These are phyloP conservation scores for Penicillium mononematosum DNA, from an alignment of 495 filamentous ascomycete genomes.

Conservation along the genomic window DNA sequence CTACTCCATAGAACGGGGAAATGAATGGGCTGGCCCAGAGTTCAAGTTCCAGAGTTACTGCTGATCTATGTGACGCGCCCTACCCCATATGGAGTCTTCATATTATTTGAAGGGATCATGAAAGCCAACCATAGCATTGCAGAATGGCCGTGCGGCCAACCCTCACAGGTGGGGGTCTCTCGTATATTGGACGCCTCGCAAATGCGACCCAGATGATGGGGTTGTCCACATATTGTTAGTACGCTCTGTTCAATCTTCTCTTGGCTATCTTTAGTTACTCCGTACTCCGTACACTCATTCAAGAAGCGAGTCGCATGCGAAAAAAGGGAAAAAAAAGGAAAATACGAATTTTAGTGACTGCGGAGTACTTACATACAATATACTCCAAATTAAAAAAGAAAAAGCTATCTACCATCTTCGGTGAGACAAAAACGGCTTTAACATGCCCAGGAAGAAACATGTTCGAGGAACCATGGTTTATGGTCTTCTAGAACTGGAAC, in stretches of 20 bases:
- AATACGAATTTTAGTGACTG: no score
- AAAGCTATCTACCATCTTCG: no score
- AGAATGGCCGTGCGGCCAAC: constrained; percentile 6
- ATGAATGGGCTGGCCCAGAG: constrained; percentile 2
- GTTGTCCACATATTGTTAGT: no score
- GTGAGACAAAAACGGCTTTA: no score
- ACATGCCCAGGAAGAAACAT: not conserved
- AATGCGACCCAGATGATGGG: constrained; percentile 8
- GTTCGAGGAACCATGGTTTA: constrained; percentile 12
- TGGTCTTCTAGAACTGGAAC: not conserved
- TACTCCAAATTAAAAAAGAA: no score
- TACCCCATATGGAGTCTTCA: constrained; percentile 13
- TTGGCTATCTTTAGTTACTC: not conserved
- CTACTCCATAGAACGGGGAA: not conserved
- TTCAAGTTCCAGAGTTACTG: not conserved
- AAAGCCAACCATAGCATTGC: constrained; percentile 10
- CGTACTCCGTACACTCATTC: not conserved
- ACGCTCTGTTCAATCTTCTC: no score
- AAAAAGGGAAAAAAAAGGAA: no score
- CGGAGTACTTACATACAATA: no score
- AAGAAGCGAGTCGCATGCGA: no score
- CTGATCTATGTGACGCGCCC: constrained; percentile 7
- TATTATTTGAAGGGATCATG: not conserved
- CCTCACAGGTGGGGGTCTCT: constrained; percentile 12
- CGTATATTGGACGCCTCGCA: constrained; percentile 25